Conservation (phyloP, 2,329 filamentous ascomycete genomes). For the Chrysoporthe puriensis region DNA sequence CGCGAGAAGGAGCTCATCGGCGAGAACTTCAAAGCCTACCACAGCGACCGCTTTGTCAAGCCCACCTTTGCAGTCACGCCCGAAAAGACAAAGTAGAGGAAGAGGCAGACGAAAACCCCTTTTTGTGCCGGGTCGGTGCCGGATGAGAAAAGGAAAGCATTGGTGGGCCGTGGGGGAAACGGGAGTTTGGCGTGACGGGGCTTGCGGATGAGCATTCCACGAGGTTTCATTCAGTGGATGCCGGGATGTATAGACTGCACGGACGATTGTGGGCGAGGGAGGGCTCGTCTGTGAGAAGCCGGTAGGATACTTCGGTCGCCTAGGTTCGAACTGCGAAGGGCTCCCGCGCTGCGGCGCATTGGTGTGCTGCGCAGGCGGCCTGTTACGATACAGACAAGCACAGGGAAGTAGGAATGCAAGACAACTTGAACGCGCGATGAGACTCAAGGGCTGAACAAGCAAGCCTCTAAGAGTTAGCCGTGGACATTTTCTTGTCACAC, state of each 20-base stretch:
- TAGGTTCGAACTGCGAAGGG: background rate
- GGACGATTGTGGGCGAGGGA: background rate
- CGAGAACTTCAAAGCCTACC: slow-evolving; percentile 81
- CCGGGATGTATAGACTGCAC: background rate
- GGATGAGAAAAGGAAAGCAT: background rate
- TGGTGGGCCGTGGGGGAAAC: no score
- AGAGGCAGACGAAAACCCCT: background rate
- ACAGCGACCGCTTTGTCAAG: slow-evolving; percentile 84
- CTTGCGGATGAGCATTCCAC: no score
- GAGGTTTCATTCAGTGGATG: background rate
- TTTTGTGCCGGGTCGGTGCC: background rate
- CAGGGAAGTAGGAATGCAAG: background rate
- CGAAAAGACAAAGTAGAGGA: slow-evolving; percentile 53
- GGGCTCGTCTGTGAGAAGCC: background rate
- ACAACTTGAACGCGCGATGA: background rate
- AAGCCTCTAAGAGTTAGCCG: no score
- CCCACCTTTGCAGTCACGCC: slow-evolving; percentile 79
- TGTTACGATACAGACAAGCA: background rate
- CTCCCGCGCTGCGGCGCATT: background rate
- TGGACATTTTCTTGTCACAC: no score
- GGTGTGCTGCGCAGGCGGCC: background rate
- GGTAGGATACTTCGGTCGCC: background rate
- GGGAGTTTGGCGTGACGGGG: no score
- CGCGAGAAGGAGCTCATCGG: slow-evolving; percentile 91
- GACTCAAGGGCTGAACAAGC: background rate